phyloP scores from a whole-genome alignment of 2,329 filamentous ascomycete genomes.

The Ascochyta lentis region DNA sequence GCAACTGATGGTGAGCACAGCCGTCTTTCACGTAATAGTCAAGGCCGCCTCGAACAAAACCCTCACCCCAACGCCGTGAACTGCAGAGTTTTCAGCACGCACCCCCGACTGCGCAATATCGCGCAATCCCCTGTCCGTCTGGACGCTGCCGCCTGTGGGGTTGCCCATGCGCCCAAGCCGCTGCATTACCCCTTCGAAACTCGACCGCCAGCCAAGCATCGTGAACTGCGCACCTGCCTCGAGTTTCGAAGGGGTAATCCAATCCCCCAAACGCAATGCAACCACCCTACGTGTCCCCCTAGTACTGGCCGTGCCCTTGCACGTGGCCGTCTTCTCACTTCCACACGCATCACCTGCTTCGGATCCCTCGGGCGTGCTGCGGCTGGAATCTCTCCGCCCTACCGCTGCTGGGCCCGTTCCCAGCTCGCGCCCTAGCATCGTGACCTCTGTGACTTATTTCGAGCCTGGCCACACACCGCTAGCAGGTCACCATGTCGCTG shows the following conservation, averaged over 20 bases:
- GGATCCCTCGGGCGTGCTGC: not conserved
- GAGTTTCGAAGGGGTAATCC: slow-evolving; percentile 15
- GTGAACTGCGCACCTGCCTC: not conserved
- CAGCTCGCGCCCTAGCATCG: not conserved
- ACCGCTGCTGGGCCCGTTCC: not conserved
- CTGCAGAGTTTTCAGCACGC: slow-evolving; percentile 32
- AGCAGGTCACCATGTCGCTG: slow-evolving; percentile 33
- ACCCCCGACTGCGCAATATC: slow-evolving; percentile 19
- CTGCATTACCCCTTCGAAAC: not conserved
- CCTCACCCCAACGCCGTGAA: slow-evolving; percentile 18
- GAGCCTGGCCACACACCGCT: slow-evolving; percentile 33
- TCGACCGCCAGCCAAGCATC: not conserved
- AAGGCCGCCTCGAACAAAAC: slow-evolving; percentile 21
- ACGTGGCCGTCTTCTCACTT: slow-evolving; percentile 28
- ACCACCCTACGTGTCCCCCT: slow-evolving; percentile 37
- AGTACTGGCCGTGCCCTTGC: slow-evolving; percentile 32
- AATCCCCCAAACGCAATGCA: not conserved
- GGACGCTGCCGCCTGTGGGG: slow-evolving; percentile 2
- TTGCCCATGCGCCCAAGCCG: slow-evolving; percentile 3
- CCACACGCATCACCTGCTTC: slow-evolving; percentile 21
- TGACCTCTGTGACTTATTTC: slow-evolving; percentile 11
- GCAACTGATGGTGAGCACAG: slow-evolving; percentile 26
- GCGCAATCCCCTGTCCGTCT: slow-evolving; percentile 13
- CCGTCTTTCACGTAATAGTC: slow-evolving; percentile 35
- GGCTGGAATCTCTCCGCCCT: not conserved